Conservation (phyloP, 2,329 filamentous ascomycete genomes). For the Huntiella decipiens region DNA sequence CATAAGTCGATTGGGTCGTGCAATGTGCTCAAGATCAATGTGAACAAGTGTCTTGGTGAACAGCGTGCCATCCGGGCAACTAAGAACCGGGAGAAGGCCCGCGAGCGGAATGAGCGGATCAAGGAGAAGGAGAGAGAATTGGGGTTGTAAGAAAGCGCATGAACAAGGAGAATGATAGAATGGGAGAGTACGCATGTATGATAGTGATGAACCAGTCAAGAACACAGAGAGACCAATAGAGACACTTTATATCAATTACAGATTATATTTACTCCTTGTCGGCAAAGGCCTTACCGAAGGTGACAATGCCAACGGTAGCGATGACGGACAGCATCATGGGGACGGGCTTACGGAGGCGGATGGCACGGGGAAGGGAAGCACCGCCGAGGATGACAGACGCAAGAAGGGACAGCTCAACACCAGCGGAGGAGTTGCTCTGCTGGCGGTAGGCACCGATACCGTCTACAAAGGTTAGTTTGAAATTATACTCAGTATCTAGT, state of each 20-base stretch:
- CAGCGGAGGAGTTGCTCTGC: slow-evolving; percentile 55
- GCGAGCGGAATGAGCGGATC: slow-evolving; percentile 50
- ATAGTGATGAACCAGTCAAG: no score
- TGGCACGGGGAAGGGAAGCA: slow-evolving; percentile 67
- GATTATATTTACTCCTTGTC: slow-evolving; percentile 19
- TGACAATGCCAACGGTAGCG: slow-evolving; percentile 57
- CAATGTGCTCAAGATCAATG: slow-evolving; percentile 65
- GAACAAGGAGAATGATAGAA: neutral
- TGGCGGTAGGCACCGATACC: slow-evolving; percentile 67
- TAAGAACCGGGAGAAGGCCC: slow-evolving; percentile 51
- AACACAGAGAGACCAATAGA: neutral
- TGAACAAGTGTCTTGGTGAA: slow-evolving; percentile 67
- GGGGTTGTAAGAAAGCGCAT: slow-evolving; percentile 17
- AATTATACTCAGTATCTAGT: neutral
- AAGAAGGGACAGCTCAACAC: slow-evolving; percentile 72
- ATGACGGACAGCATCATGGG: slow-evolving; percentile 62
- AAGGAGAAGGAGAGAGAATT: slow-evolving; percentile 47
- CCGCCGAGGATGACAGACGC: slow-evolving; percentile 74
- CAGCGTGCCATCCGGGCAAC: slow-evolving; percentile 64
- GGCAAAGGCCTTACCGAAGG: slow-evolving; percentile 55
- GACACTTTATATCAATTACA: neutral
- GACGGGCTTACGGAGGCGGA: slow-evolving; percentile 68
- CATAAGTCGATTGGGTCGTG: slow-evolving; percentile 84
- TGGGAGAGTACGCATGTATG: no score
- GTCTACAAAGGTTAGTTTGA: slow-evolving; percentile 25